A percentile compares a stretch with the other conserved stretches of the same genome.
These are phyloP conservation scores for Bifiguratus adelaidae DNA, from an alignment of 192 early-diverging fungal genomes.

Conservation along the genomic window DNA sequence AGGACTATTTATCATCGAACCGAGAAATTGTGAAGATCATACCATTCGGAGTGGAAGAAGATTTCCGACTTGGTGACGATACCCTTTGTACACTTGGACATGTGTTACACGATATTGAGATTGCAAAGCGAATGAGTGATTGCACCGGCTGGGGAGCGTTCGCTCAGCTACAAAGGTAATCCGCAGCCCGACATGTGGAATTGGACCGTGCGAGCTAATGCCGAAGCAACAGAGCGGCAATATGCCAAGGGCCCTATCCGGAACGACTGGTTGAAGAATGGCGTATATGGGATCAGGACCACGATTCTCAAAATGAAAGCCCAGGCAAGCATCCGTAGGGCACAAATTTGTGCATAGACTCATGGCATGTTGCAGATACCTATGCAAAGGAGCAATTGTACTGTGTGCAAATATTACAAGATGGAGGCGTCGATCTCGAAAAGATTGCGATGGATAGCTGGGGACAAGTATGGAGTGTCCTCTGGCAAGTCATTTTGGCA, in stretches of 20 bases:
- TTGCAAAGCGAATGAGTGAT: constrained; percentile 41
- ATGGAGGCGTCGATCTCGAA: constrained; percentile 70
- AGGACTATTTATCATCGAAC: constrained; percentile 24
- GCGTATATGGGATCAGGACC: constrained; percentile 52
- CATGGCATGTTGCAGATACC: constrained; percentile 31
- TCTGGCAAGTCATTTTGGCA: constrained; percentile 53
- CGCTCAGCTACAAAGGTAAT: too few species aligned
- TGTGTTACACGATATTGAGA: constrained; percentile 51
- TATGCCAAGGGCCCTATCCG: constrained; percentile 62
- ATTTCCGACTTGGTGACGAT: constrained; percentile 20
- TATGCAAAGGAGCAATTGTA: constrained; percentile 59
- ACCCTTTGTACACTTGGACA: constrained; percentile 38
- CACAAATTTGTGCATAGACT: neutral
- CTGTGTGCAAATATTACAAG: constrained; percentile 56
- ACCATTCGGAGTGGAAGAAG: constrained; percentile 53
- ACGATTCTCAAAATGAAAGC: constrained; percentile 59
- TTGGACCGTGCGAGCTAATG: too few species aligned
- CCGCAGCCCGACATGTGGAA: too few species aligned
- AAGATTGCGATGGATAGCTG: constrained; percentile 38
- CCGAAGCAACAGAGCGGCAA: constrained; percentile 40
- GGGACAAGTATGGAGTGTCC: constrained; percentile 50
- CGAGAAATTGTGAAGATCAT: constrained; percentile 68
- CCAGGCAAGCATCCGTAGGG: constrained; percentile 33
- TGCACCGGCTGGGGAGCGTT: too few species aligned
- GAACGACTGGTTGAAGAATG: constrained; percentile 52